Percentiles rank a stretch among this genome's conserved stretches.
phyloP scores from a whole-genome alignment of 2,329 filamentous ascomycete genomes.

The Apiospora sp. region DNA sequence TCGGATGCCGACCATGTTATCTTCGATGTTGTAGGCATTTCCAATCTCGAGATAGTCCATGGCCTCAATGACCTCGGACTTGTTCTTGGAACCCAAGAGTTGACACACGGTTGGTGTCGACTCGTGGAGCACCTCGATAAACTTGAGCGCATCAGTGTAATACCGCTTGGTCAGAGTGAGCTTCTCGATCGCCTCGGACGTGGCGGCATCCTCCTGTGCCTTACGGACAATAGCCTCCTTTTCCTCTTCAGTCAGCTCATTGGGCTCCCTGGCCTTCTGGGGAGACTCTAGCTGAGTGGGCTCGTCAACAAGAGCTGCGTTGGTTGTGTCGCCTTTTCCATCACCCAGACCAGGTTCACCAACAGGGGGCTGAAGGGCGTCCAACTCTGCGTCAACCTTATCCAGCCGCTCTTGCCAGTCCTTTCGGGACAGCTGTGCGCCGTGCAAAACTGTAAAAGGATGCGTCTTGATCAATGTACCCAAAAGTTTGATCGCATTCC shows the following conservation, averaged over 20 bases:
- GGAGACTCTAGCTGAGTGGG: conserved; percentile 81
- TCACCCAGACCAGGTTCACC: conserved; percentile 74
- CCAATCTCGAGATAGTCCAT: conserved; percentile 98
- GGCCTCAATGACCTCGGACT: conserved; percentile 97
- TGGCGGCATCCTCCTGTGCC: conserved; percentile 85
- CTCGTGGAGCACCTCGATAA: conserved; percentile 89
- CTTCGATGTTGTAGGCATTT: conserved; percentile 95
- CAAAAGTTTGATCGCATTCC: conserved; percentile 93
- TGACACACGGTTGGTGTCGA: conserved; percentile 85
- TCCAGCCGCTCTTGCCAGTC: conserved; percentile 88
- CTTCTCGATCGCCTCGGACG: conserved; percentile 86
- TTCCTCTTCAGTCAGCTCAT: conserved; percentile 79
- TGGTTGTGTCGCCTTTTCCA: conserved; percentile 70
- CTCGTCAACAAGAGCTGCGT: conserved; percentile 86
- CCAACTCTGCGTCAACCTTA: conserved; percentile 82
- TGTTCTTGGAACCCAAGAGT: conserved; percentile 92
- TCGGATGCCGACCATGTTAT: conserved; percentile 89
- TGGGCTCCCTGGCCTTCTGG: conserved; percentile 61
- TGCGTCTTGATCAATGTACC: conserved; percentile 91
- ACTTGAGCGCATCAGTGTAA: conserved; percentile 90
- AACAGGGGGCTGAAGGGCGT: conserved; percentile 80
- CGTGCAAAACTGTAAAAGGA: conserved; percentile 91
- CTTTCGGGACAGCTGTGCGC: conserved; percentile 81
- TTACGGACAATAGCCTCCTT: conserved; percentile 77
- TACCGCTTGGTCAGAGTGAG: conserved; percentile 89